These are phyloP conservation scores for Colletotrichum godetiae DNA, from an alignment of 2,329 filamentous ascomycete genomes.

Conservation along the genomic window DNA sequence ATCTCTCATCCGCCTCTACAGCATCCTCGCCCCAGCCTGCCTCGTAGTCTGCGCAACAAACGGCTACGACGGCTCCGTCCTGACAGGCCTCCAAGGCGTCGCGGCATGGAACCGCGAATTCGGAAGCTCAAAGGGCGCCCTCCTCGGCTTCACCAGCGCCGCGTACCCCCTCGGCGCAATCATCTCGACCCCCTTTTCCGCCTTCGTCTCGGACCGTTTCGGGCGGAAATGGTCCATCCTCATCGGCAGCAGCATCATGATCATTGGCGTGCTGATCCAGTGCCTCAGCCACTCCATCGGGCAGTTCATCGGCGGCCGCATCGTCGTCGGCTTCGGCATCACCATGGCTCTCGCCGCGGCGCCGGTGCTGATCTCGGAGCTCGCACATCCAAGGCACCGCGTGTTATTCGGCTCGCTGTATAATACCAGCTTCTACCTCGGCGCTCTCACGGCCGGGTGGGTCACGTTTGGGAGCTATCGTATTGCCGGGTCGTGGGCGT, in stretches of 20 bases:
- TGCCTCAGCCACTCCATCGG: constrained; percentile 40
- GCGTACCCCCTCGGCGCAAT: constrained; percentile 53
- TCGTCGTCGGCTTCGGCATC: constrained; percentile 47
- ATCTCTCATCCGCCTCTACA: background rate
- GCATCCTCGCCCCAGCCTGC: constrained; percentile 19
- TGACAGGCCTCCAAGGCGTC: background rate
- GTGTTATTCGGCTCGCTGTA: background rate
- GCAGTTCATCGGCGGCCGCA: constrained; percentile 45
- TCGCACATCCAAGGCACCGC: constrained; percentile 35
- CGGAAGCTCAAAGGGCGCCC: constrained; percentile 32
- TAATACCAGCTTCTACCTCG: constrained; percentile 43
- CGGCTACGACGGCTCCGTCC: background rate
- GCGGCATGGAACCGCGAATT: background rate
- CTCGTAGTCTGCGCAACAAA: background rate
- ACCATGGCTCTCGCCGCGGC: constrained; percentile 44
- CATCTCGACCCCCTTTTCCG: constrained; percentile 46
- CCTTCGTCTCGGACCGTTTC: constrained; percentile 49
- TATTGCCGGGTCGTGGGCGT: background rate
- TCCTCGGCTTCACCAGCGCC: constrained; percentile 51
- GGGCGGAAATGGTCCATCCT: constrained; percentile 53
- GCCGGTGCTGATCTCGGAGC: constrained; percentile 46
- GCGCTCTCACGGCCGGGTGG: constrained; percentile 50
- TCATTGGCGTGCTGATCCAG: constrained; percentile 47
- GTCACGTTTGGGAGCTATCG: constrained; percentile 45
- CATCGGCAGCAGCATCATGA: constrained; percentile 45